Percentiles rank a stretch among this genome's conserved stretches.
Conservation (phyloP, 1,284 basidiomycete genomes). For the Moesziomyces sp. region DNA sequence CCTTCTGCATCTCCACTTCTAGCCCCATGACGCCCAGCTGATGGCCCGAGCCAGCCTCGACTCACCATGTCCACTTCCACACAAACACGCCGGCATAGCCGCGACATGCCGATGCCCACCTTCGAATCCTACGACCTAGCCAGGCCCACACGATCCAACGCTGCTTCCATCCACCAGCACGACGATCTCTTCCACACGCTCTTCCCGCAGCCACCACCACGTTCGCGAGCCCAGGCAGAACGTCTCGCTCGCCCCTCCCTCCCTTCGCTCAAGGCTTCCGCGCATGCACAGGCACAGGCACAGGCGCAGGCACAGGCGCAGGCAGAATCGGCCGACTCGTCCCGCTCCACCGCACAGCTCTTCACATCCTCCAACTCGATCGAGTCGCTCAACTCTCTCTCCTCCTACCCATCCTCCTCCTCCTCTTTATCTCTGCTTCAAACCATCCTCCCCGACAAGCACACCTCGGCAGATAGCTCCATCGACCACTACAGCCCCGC, state of each 20-base stretch:
- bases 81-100: constrained; percentile 15
- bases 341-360: constrained; percentile 18
- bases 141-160: constrained; percentile 5
- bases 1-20: too few relatives aligned
- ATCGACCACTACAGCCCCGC: constrained; percentile 44
- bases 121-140: constrained; percentile 31
- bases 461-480: constrained; percentile 29
- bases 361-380: constrained; percentile 31
- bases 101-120: constrained; percentile 8
- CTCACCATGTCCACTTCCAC: constrained; percentile 22
- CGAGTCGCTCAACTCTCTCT: constrained; percentile 35
- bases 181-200: constrained; percentile 37
- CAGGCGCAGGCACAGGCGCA: neutral
- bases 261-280: constrained; percentile 19
- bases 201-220: constrained; percentile 43
- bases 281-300: neutral
- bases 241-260: constrained; percentile 38
- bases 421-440: constrained; percentile 36
- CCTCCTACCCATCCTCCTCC: constrained; percentile 41
- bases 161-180: constrained; percentile 3
- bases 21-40: too few relatives aligned
- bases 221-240: constrained; percentile 29
- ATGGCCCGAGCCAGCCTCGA: too few relatives aligned
- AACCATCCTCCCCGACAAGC: constrained; percentile 26
- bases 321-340: constrained; percentile 33